Base-by-base conservation (phyloP, 345 rosid species). In the Arabidopsis suecica region DNA sequence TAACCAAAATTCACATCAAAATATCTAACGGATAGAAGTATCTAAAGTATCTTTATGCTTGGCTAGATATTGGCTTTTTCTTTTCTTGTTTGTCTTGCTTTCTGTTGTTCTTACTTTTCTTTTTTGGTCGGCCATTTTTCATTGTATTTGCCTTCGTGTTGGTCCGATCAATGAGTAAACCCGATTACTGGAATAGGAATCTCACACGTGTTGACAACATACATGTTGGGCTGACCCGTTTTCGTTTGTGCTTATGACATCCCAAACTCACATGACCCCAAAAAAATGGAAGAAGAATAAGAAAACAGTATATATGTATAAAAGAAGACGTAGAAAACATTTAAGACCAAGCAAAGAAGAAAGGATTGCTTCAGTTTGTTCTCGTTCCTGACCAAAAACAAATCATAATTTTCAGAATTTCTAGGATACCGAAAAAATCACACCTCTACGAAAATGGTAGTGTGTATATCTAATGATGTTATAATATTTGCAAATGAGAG, bases 81-180 rank as follows among this genome's bases (percentile, higher is more conserved):
- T 10, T 68, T 51, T 51, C n/a, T 42, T 42, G 4, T 45, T 13
- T 51, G 6, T 68, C 37, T 51, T 41, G n/a, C 42, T 56, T 56
- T 69, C 7, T 69, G n/a, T 44, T 18, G 63, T 18, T 58, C 18
- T 13, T 44, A 5, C 49, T 44, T 44, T 44, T 44, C 49, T 44
- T 14, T 13, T 45, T 5, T 7, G 65, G 74, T 70, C 74, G 47
- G 74, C 65, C 74, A 58, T 45, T 45, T 54, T 57, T 18, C 14
- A 13, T 70, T 1, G 65, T 58, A 33, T 57, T 33, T 45, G 57
- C 44, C 16, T 33, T 70, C 45, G 34, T 70, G 56, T 66, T 36
- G 33, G 25, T 25, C 20, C 23, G 47, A 32, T 14, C 56, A 18
- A 16, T 69, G 22, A 20, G 9, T 69, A 10, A 25, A 69, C 62